A percentile compares a stretch with the other conserved stretches of the same genome.
phyloP scores from a whole-genome alignment of 257 asterid species.

The Lantana camara region DNA sequence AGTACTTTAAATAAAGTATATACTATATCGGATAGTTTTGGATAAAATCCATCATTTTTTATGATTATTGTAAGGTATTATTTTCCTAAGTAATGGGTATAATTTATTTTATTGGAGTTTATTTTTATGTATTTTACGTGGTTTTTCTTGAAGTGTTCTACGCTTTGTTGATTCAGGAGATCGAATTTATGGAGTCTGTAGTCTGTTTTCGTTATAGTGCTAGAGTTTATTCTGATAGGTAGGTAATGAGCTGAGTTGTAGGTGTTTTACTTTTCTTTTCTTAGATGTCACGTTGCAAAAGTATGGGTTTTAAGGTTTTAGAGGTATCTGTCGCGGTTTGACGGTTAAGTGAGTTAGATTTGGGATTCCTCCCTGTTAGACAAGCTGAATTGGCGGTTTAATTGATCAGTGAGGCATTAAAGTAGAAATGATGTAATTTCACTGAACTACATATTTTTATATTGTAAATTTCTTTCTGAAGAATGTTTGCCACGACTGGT shows the following conservation, averaged over 20 bases:
- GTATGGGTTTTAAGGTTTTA: background rate
- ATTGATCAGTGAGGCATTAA: too few relatives aligned
- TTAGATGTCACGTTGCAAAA: background rate
- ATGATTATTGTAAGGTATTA: too few relatives aligned
- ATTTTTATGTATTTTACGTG: background rate
- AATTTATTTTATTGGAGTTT: too few relatives aligned
- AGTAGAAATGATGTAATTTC: too few relatives aligned
- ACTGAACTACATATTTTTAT: background rate
- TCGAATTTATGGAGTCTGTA: background rate
- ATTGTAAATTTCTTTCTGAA: background rate
- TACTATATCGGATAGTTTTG: too few relatives aligned
- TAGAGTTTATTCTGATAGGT: background rate
- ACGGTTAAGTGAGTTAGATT: constrained; percentile 17
- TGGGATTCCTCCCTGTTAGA: background rate
- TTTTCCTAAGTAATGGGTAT: too few relatives aligned
- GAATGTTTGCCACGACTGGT: background rate
- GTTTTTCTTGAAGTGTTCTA: background rate
- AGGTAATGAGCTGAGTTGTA: constrained; percentile 8
- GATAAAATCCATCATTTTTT: too few relatives aligned
- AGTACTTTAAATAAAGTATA: too few relatives aligned
- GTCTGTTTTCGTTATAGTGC: background rate
- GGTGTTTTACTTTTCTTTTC: too few relatives aligned
- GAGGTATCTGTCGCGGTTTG: background rate
- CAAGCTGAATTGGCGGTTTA: constrained; percentile 3
- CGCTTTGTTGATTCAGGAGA: constrained; percentile 2